These are phyloP conservation scores for Euphorbia neoarborescens DNA, from an alignment of 441 rosid species.

Conservation along the genomic window DNA sequence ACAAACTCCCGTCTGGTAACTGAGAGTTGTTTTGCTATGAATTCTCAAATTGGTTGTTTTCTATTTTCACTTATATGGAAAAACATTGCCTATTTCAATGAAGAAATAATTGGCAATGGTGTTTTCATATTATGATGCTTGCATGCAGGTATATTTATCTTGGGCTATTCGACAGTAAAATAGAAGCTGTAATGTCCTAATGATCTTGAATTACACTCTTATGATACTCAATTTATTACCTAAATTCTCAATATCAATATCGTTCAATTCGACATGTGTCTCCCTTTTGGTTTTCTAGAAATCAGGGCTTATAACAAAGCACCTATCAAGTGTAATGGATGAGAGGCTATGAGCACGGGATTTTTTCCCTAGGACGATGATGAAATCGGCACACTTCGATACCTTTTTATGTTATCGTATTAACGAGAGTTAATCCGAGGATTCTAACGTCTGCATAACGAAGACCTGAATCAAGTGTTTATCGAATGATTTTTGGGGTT, in stretches of 20 bases:
- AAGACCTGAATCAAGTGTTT: too few relatives aligned
- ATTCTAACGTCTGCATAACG: too few relatives aligned
- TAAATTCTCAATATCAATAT: conserved; percentile 40
- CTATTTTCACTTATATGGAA: conserved; percentile 22
- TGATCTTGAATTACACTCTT: conserved; percentile 53
- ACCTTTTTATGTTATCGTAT: too few relatives aligned
- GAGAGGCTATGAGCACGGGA: too few relatives aligned
- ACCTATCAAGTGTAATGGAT: conserved; percentile 69
- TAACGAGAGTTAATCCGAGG: too few relatives aligned
- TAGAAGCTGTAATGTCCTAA: conserved; percentile 92
- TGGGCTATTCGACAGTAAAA: conserved; percentile 76
- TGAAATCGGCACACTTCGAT: too few relatives aligned
- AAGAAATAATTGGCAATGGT: conserved; percentile 38
- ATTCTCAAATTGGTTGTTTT: conserved; percentile 23
- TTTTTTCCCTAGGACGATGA: too few relatives aligned
- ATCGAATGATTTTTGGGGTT: too few relatives aligned
- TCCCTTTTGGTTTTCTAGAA: conserved; percentile 45
- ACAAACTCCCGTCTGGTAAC: conserved; percentile 19
- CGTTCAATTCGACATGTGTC: conserved; percentile 40
- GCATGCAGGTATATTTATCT: conserved; percentile 78
- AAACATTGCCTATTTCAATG: conserved; percentile 33
- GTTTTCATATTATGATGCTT: conserved; percentile 54
- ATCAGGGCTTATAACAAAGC: conserved; percentile 95
- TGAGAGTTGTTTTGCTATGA: conserved; percentile 25
- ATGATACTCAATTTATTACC: conserved; percentile 46